Evolutionary conservation across 768 basidiomycete genomes (phyloP), one percentile per base, ranked within the genome.

Genomic region (Leccinum disarticulatum): DNA sequence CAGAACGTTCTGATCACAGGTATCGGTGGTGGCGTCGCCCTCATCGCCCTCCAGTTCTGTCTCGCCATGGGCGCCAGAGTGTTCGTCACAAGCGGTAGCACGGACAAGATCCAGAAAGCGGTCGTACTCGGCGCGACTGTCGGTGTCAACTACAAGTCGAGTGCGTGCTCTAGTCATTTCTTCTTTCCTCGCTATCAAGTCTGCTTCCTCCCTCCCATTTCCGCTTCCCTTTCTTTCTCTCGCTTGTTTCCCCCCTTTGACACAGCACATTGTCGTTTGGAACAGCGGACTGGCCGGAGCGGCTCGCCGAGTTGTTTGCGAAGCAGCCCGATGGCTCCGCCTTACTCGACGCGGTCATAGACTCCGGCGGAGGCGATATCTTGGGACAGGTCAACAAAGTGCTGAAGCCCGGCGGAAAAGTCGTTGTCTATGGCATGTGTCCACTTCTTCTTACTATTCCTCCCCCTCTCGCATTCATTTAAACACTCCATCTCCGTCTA

Each of bases 11-110:
- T 94, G 49, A 87, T 95, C 59, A 91, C 90, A 0, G 91, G 91
- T 17, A 84, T 90, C 47, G 91, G 91, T 22, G 92, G 92, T 25
- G 92, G 93, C 13, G 93, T 95, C 41, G 93, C 93, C 0, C 77
- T 94, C 30, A 65, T 84, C 47, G 86, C 89, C 0, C 73, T 93
- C 61, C 92, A 95, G 71, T 72, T 93, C 9, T 89, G 86, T 68
- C 66, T 92, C 4, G 91, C 89, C 0, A 81, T 80, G 56, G 90
- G 92, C 35, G 88, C 90, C 1, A 82, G 82, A 38, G 90, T 93
- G 17, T 94, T 87, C 70, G 90, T 93, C 25, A 90, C 92, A 4
- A 91, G 88, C 61, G 82, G 89, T 9, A 84, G 73, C 48, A 76
- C 80, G 25, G 82, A n/a, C n/a, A n/a, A n/a, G n/a, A n/a, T n/a